These are phyloP conservation scores for Beauveria pseudobassiana DNA, from an alignment of 2,329 filamentous ascomycete genomes.

Conservation along the genomic window DNA sequence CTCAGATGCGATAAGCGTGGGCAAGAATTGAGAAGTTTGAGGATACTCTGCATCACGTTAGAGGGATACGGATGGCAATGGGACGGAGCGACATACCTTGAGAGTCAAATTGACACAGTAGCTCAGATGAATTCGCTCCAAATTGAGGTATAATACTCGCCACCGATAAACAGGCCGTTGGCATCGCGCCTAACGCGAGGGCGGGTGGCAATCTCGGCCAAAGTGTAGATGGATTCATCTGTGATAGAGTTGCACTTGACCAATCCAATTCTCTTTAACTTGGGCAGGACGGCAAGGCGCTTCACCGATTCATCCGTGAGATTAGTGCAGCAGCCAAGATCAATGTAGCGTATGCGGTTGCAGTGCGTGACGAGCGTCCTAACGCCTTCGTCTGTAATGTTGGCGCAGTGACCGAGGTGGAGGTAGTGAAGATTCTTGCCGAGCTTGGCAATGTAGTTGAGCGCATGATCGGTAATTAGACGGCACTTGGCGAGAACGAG, in stretches of 20 bases:
- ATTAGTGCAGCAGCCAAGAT: conserved; percentile 87
- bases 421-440: conserved; percentile 97
- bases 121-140: conserved; percentile 92
- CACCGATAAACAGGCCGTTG: conserved; percentile 38
- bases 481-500: conserved; percentile 91
- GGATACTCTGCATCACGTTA: conserved; percentile 61
- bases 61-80: background rate
- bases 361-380: conserved; percentile 75
- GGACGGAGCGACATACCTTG: conserved; percentile 47
- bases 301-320: conserved; percentile 83
- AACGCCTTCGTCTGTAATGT: conserved; percentile 86
- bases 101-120: conserved; percentile 85
- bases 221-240: conserved; percentile 76
- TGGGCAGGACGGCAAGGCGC: conserved; percentile 78
- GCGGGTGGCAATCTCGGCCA: conserved; percentile 63
- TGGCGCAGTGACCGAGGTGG: conserved; percentile 85
- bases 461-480: conserved; percentile 82
- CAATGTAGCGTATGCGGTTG: conserved; percentile 94
- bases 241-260: conserved; percentile 92
- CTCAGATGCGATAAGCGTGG: conserved; percentile 89
- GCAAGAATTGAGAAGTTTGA: conserved; percentile 81
- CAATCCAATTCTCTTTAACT: conserved; percentile 86
- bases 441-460: conserved; percentile 77
- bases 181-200: conserved; percentile 41
- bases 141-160: conserved; percentile 52